Conservation (phyloP, 2,329 filamentous ascomycete species). For the Stemphylium lycopersici region DNA sequence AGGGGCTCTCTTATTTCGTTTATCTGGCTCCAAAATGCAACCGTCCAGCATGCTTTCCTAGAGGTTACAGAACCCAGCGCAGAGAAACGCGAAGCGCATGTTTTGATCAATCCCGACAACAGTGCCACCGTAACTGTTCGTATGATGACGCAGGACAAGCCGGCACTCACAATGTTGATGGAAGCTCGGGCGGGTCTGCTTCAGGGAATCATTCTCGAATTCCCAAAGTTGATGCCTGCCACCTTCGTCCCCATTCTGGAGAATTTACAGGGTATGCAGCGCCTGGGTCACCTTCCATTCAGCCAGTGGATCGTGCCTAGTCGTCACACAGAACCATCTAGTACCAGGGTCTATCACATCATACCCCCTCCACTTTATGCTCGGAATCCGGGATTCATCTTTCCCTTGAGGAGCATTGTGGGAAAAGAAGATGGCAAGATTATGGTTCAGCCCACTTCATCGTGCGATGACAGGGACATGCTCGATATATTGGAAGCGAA, state of each 20-base stretch:
- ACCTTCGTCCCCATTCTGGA: slow-evolving; percentile 40
- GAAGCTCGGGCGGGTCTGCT: too few relatives aligned
- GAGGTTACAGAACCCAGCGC: slow-evolving; percentile 12
- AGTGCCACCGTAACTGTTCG: too few relatives aligned
- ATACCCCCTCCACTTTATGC: slow-evolving; percentile 39
- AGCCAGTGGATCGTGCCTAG: slow-evolving; percentile 35
- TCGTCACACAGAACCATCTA: too few relatives aligned
- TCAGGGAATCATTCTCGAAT: slow-evolving; percentile 24
- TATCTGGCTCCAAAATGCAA: slow-evolving; percentile 18
- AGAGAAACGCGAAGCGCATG: too few relatives aligned
- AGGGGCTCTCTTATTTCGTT: slow-evolving; percentile 37
- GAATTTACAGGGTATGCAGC: slow-evolving; percentile 34
- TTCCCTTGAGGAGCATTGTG: slow-evolving; percentile 25
- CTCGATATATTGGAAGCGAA: slow-evolving; percentile 17
- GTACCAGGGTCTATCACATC: slow-evolving; percentile 5
- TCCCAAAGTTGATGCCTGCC: slow-evolving; percentile 33
- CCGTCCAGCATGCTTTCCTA: slow-evolving; percentile 36
- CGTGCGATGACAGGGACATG: slow-evolving; percentile 21
- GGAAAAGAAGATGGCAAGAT: slow-evolving; percentile 9
- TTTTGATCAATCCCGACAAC: too few relatives aligned
- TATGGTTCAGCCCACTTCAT: slow-evolving; percentile 13
- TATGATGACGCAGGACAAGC: too few relatives aligned
- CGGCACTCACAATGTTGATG: too few relatives aligned
- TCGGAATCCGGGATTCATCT: slow-evolving; percentile 24
- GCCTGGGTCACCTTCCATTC: slow-evolving; percentile 33